Percentiles rank a stretch among this genome's conserved stretches.
Evolutionary conservation across 345 rosid genomes (phyloP).

Genomic region (Boechera divaricarpa): DNA sequence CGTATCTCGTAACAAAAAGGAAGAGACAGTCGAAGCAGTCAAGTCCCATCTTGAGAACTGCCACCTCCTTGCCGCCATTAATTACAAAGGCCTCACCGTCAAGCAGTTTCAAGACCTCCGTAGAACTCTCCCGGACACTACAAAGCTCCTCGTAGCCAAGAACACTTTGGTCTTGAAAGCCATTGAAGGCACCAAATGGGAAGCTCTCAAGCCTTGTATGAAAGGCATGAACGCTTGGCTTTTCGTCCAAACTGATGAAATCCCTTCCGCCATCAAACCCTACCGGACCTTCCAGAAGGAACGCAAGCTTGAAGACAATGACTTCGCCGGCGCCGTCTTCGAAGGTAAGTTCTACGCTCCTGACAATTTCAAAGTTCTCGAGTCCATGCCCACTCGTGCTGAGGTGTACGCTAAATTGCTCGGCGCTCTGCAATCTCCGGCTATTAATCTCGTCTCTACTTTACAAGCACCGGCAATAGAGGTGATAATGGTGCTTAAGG

Average conservation of each 20-base stretch:
- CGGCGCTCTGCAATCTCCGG: constrained; percentile 83
- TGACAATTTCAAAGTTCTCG: constrained; percentile 68
- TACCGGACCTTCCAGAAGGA: constrained; percentile 80
- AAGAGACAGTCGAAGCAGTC: constrained; percentile 80
- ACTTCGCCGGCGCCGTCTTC: constrained; percentile 86
- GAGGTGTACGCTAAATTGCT: constrained; percentile 87
- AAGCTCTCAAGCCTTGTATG: constrained; percentile 89
- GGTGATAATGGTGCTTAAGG: constrained; percentile 73
- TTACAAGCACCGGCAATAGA: constrained; percentile 92
- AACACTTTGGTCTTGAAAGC: constrained; percentile 89
- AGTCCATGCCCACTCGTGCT: constrained; percentile 82
- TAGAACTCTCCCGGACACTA: constrained; percentile 65
- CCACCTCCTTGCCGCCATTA: constrained; percentile 78
- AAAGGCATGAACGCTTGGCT: constrained; percentile 97
- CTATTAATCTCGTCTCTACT: constrained; percentile 74
- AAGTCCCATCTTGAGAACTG: constrained; percentile 81
- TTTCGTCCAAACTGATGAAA: constrained; percentile 88
- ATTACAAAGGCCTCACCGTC: constrained; percentile 80
- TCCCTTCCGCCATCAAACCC: constrained; percentile 83
- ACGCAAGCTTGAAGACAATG: constrained; percentile 71
- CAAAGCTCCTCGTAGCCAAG: constrained; percentile 81
- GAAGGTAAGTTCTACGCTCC: constrained; percentile 93
- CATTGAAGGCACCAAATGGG: constrained; percentile 86
- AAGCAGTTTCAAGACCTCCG: constrained; percentile 88
- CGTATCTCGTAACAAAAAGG: constrained; percentile 80